These are phyloP conservation scores for Priceomyces carsonii DNA, from an alignment of 805 yeast genomes.

Conservation along the genomic window DNA sequence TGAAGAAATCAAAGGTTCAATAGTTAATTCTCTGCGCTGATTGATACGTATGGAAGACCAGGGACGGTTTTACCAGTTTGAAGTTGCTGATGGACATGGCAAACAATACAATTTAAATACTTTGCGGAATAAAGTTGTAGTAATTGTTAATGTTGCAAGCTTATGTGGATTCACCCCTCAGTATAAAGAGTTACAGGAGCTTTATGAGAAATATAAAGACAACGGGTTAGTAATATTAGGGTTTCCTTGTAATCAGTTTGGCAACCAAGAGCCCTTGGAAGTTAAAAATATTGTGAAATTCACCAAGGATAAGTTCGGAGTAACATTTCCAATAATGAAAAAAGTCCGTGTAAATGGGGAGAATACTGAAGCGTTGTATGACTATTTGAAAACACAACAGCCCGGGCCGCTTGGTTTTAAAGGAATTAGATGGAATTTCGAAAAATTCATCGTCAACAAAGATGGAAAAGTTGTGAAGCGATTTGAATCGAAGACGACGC, in stretches of 20 bases:
- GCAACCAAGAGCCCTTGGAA: slow-evolving; percentile 72
- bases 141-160: slow-evolving; percentile 86
- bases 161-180: slow-evolving; percentile 79
- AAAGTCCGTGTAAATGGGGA: slow-evolving; percentile 41
- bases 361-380: slow-evolving; percentile 27
- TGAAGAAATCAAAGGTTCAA: no score
- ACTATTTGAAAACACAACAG: slow-evolving; percentile 26
- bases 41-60: no score
- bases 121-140: slow-evolving; percentile 76
- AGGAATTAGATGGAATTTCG: slow-evolving; percentile 76
- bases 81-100: slow-evolving; percentile 63
- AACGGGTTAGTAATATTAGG: slow-evolving; percentile 71
- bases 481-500: slow-evolving; percentile 68
- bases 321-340: slow-evolving; percentile 38
- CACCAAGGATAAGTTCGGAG: slow-evolving; percentile 25
- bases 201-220: slow-evolving; percentile 64
- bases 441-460: slow-evolving; percentile 63
- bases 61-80: slow-evolving; percentile 70
- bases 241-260: slow-evolving; percentile 92
- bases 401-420: slow-evolving; percentile 35
- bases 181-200: slow-evolving; percentile 65
- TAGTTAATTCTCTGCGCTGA: no score
- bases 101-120: slow-evolving; percentile 58
- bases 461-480: slow-evolving; percentile 61
- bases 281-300: slow-evolving; percentile 33